phyloP scores from a whole-genome alignment of 108 stramenopile species.

The Tribonema minus region DNA sequence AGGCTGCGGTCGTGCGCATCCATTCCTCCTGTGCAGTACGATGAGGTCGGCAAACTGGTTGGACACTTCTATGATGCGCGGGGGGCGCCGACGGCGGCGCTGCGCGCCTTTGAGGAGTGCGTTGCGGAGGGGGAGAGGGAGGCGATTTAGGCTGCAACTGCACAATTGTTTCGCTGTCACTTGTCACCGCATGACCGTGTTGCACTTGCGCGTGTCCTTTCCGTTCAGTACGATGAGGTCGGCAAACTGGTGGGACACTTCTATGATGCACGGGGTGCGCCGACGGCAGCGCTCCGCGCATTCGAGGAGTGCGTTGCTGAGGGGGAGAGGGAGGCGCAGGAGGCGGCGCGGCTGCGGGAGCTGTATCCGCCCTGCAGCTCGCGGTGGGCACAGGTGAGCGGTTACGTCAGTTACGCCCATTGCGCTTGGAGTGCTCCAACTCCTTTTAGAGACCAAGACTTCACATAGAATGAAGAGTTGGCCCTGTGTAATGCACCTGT shows the following conservation, averaged over 20 bases:
- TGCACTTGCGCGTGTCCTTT: too few relatives aligned
- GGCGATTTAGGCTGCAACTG: too few relatives aligned
- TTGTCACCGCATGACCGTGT: too few relatives aligned
- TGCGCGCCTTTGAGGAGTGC: background rate
- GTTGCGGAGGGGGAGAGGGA: background rate
- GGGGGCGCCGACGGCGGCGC: background rate
- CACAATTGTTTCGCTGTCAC: too few relatives aligned
- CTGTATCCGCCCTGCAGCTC: background rate
- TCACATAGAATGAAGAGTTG: too few relatives aligned
- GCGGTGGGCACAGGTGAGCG: background rate
- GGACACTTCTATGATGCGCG: background rate
- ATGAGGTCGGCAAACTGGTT: background rate
- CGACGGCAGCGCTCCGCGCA: background rate
- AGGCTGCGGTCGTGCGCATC: too few relatives aligned
- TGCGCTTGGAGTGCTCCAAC: too few relatives aligned
- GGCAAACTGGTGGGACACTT: background rate
- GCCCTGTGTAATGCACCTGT: too few relatives aligned
- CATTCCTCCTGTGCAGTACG: too few relatives aligned
- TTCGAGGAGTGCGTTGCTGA: background rate
- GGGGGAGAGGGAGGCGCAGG: too few relatives aligned
- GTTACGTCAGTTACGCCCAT: too few relatives aligned
- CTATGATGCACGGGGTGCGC: background rate
- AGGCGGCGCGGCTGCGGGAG: background rate
- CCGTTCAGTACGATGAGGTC: background rate
- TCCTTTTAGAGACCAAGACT: too few relatives aligned